These are phyloP conservation scores for Nitzschia palea DNA, from an alignment of 108 stramenopile genomes.

Conservation along the genomic window DNA sequence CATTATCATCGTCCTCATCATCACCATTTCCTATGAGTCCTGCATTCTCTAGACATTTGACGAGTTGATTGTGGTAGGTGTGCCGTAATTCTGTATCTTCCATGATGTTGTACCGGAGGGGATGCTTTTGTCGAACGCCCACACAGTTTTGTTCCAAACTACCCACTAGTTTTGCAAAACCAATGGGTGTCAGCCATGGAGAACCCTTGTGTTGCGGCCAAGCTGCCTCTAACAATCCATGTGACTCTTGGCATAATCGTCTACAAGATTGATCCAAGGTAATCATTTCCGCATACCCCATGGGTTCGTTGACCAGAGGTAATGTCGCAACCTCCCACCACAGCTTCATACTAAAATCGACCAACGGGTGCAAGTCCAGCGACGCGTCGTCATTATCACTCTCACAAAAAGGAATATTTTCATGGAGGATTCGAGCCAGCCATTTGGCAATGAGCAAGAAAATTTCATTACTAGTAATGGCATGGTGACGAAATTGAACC, in stretches of 20 bases:
- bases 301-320: conserved; percentile 11
- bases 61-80: conserved; percentile 29
- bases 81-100: conserved; percentile 40
- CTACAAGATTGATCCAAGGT: conserved; percentile 30
- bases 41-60: conserved; percentile 45
- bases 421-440: conserved; percentile 30
- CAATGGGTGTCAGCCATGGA: conserved; percentile 35
- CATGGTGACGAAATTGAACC: conserved; percentile 51
- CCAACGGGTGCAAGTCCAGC: conserved; percentile 21
- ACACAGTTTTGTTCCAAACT: conserved; percentile 62
- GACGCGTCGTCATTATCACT: conserved; percentile 19
- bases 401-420: conserved; percentile 15
- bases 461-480: conserved; percentile 60
- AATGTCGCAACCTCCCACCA: conserved; percentile 63
- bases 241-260: conserved; percentile 45
- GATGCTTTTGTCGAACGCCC: conserved; percentile 55
- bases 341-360: conserved; percentile 55
- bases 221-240: conserved; percentile 33
- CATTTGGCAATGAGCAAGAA: conserved; percentile 59
- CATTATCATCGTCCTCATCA: conserved; percentile 28
- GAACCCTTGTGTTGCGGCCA: conserved; percentile 6
- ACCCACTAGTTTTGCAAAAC: conserved; percentile 49
- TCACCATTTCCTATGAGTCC: conserved; percentile 54
- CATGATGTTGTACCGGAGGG: conserved; percentile 43
- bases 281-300: conserved; percentile 11